phyloP scores from a whole-genome alignment of 192 early-diverging fungal genomes.

The Coemansia sp. region DNA sequence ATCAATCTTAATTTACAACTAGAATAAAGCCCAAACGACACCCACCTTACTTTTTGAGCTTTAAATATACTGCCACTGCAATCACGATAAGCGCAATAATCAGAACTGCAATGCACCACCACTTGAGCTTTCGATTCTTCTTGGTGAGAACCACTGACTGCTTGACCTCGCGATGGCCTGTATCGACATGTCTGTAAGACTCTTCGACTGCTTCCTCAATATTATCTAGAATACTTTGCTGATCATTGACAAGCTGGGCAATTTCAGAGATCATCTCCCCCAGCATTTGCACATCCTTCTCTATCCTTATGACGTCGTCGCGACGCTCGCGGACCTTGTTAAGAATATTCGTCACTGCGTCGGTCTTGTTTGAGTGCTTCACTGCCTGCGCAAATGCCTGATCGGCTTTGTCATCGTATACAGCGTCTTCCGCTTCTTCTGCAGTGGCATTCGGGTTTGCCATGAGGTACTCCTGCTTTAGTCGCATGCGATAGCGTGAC shows the following conservation, averaged over 20 bases:
- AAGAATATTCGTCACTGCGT: constrained; percentile 17
- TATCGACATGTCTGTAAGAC: constrained; percentile 9
- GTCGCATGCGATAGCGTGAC: constrained; percentile 9
- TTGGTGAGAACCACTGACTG: constrained; percentile 18
- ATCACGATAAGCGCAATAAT: constrained; percentile 48
- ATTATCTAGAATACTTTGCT: constrained; percentile 26
- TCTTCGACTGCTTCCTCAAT: constrained; percentile 29
- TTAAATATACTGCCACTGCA: constrained; percentile 24
- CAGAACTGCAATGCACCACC: constrained; percentile 15
- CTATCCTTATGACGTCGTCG: constrained; percentile 28
- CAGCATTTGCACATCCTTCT: constrained; percentile 23
- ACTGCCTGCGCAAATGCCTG: constrained; percentile 28
- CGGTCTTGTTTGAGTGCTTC: constrained; percentile 6
- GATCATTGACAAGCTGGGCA: constrained; percentile 20
- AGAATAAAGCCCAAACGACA: not conserved
- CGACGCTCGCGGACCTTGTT: constrained; percentile 22
- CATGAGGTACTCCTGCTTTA: constrained; percentile 25
- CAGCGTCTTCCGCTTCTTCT: constrained; percentile 21
- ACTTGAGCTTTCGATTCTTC: constrained; percentile 24
- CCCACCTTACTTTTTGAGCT: constrained; percentile 5
- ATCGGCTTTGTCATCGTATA: constrained; percentile 31
- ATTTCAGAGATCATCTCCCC: constrained; percentile 23
- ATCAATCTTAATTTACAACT: constrained; percentile 1
- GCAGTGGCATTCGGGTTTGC: constrained; percentile 27
- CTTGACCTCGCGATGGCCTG: constrained; percentile 16